Base-by-base conservation (phyloP, 352 stramenopile genomes). In the Phytophthora brassicae region DNA sequence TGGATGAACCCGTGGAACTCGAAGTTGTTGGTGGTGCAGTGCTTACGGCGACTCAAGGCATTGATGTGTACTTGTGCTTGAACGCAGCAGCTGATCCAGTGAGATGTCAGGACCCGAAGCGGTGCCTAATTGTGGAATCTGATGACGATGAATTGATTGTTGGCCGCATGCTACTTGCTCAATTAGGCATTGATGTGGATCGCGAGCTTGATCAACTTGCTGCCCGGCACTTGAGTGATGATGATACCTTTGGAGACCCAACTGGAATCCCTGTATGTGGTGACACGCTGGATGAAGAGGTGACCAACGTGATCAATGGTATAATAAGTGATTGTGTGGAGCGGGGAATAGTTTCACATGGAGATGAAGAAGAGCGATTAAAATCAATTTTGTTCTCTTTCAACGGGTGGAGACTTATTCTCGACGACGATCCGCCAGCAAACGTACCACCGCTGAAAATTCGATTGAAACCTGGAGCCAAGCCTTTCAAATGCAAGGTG, bases 131-230 rank as follows among this genome's bases (percentile, higher is more conserved):
- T 6, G 54, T 62, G 44, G 24, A 48, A 28, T 54, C 43, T 0
- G 44, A 42, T 13, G 44, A 55, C 16, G 23, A 62, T 39, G 33
- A 48, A 49, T 35, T 54, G 11, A 26, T 62, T 31, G 54, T 55
- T 2, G 54, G 33, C 9, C 14, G 17, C 0, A 16, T 55, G 0
- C 23, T 49, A 9, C 16, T 61, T n/a, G 19, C 31, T 16, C 29
- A 57, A 14, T 29, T 51, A 0, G 56, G 45, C 8, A 64, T 64
- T 13, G 56, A 57, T 17, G n/a, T 57, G 6, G 56, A 64, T n/a
- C 38, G 22, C 0, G 33, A 64, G 41, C n/a, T 56, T 2, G 46
- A 56, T 19, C 54, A 57, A 28, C 16, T 64, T 0, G 38, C 24
- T 13, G 24, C 28, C 16, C 9, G 36, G 16, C 7, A 9, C 2